Evolutionary conservation across 2,329 filamentous ascomycete species (phyloP), one percentile per base, ranked within the genome.

Genomic region (Huntiella decipiens): DNA sequence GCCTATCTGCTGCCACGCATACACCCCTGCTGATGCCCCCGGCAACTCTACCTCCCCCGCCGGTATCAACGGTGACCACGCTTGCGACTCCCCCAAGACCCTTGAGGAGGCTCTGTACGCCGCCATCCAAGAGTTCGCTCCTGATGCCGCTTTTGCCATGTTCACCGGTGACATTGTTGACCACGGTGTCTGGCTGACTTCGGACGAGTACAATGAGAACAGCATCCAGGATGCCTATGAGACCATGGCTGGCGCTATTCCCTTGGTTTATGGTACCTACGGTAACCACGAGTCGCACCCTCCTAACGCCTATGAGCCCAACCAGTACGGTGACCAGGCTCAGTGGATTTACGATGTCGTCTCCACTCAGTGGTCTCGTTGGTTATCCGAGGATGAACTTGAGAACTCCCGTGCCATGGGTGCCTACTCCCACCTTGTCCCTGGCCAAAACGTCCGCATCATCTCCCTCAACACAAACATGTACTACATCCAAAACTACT

Each of bases 91-190:
- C 0, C 73, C 72, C 0, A 50, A 64, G 11, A 60, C 55, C 12
- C 61, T 76, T 1, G 69, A 74, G 52, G 55, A 68, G 43, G 74
- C 70, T 58, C 67, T 75, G 67, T 66, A 73, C 50, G 59, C 63
- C 0, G 65, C 66, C 7, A 73, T 76, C 52, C 61, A 60, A 39
- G 51, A 58, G 5, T 50, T 69, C 11, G 64, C 61, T 0, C 65
- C 64, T 1, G 59, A 71, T 48, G 64, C 68, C 0, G 61, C 63
- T 1, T 73, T 77, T 49, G 60, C 65, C n/a, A 62, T 77, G 43
- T 77, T 74, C 57, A 77, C 73, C 0, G 73, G 73, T 4, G 73
- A 77, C 50, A 63, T 76, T 22, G 61, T 74, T 7, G 68, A 73
- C 47, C 68, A 73, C 47, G 64, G 62, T 2, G 54, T 69, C 42